These are phyloP conservation scores for Gastrolobium villosum DNA, from an alignment of 306 rosid species.

Conservation along the genomic window DNA sequence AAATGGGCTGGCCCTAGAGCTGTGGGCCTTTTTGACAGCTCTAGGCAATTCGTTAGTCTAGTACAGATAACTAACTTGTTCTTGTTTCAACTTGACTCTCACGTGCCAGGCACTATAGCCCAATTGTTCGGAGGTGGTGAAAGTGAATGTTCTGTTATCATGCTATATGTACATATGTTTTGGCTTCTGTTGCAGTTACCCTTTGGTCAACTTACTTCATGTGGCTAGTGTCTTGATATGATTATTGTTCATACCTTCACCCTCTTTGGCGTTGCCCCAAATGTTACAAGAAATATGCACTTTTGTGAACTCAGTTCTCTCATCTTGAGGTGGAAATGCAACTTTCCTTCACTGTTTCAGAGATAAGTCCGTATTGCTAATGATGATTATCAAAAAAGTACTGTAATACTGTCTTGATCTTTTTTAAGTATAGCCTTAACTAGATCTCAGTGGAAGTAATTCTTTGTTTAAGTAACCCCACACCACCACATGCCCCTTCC, in stretches of 20 bases:
- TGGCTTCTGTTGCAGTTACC: conserved; percentile 62
- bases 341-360: not conserved
- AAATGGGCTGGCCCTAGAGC: no score
- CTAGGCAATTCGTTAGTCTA: no score
- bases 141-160: conserved; percentile 61
- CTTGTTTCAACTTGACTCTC: not conserved
- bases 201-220: conserved; percentile 68
- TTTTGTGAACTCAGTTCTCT: not conserved
- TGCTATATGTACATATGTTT: conserved; percentile 62
- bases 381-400: no score
- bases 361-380: no score
- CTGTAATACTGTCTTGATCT: no score
- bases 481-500: no score
- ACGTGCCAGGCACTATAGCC: conserved; percentile 59
- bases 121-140: conserved; percentile 68
- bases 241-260: not conserved
- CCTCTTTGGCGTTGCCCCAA: not conserved
- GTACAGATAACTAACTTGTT: no score
- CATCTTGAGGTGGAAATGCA: not conserved
- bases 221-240: conserved; percentile 54
- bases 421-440: no score
- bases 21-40: no score
- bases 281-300: not conserved
- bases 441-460: no score
- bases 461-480: no score